Evolutionary conservation across 106 monocot genomes (phyloP), one percentile per base, ranked within the genome.

Genomic region (Apostasia shenzhenica): DNA sequence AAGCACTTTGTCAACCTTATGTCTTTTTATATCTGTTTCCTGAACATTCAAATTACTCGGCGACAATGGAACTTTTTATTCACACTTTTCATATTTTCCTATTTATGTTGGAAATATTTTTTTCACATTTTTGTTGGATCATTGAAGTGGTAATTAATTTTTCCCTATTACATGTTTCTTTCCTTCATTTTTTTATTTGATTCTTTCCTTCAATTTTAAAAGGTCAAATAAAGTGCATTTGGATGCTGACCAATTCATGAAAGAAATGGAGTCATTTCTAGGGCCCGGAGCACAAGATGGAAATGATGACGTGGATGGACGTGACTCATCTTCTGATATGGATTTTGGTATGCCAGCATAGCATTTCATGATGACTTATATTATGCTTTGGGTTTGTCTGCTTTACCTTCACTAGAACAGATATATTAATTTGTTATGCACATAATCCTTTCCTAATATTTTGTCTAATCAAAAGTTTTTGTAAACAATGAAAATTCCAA

Each of bases 191-290:
- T 12, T 43, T 54, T 66, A 4, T 38, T 45, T 44, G 51, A 14
- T 42, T 66, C 48, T 68, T 26, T 46, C 69, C 61, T 67, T 39
- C 68, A 66, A 38, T 38, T 2, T 42, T 3, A 88, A 85, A 68
- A 74, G 81, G 54, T 76, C 77, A 64, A 48, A 79, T 71, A 77
- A 77, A 61, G 93, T 93, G 65, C 74, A 85, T 45, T 77, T 99
- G 69, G 90, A 93, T 80, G 81, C 78, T 41, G 76, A 88, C 40
- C 77, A 66, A 38, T 99, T 99, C 57, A 69, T 86, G 14, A 93
- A 84, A 71, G 88, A 86, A 14, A 80, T 99, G 83, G 89, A 83
- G 71, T 85, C 90, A 10, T 77, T 86, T 13, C 9, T 84, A 5
- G 81, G 79, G 48, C 63, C 70, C 2, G 59, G 51, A 43, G 11